Conservation (phyloP, 1,284 basidiomycete genomes). For the Cyathus olla region DNA sequence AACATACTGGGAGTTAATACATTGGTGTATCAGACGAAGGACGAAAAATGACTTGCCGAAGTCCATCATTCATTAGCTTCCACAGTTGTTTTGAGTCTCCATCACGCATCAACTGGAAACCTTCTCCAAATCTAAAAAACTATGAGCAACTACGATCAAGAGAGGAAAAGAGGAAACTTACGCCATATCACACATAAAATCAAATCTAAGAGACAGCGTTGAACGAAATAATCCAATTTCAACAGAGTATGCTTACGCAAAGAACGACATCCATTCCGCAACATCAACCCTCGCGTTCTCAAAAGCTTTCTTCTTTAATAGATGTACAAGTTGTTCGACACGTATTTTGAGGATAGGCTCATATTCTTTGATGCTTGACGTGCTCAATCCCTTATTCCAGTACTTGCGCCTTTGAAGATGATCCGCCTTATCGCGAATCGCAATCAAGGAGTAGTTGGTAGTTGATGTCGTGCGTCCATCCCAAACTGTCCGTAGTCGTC, state of each 20-base stretch:
- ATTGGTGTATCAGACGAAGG: too few relatives aligned
- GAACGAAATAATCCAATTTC: too few relatives aligned
- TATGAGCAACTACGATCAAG: neutral
- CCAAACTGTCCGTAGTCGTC: conserved; percentile 33
- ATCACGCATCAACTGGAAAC: conserved; percentile 39
- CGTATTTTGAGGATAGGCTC: conserved; percentile 53
- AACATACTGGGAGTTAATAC: neutral
- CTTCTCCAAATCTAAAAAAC: conserved; percentile 11
- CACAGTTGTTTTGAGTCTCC: conserved; percentile 49
- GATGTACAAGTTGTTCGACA: conserved; percentile 48
- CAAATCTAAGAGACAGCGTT: conserved; percentile 50
- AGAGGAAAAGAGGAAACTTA: conserved; percentile 39
- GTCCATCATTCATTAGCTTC: conserved; percentile 45
- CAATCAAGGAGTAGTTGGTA: conserved; percentile 23
- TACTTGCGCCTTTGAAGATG: conserved; percentile 60
- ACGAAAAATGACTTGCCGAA: too few relatives aligned
- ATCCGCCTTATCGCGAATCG: conserved; percentile 33
- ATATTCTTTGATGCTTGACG: conserved; percentile 59
- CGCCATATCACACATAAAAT: conserved; percentile 75
- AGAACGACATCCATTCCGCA: conserved; percentile 59
- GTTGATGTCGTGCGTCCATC: conserved; percentile 20
- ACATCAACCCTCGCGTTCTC: conserved; percentile 44
- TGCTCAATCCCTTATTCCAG: conserved; percentile 64
- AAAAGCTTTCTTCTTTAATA: conserved; percentile 7
- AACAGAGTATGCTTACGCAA: conserved; percentile 53